A percentile compares a stretch with the other conserved stretches of the same genome.
phyloP scores from a whole-genome alignment of 1,284 basidiomycete species.

The Puccinia triticina region DNA sequence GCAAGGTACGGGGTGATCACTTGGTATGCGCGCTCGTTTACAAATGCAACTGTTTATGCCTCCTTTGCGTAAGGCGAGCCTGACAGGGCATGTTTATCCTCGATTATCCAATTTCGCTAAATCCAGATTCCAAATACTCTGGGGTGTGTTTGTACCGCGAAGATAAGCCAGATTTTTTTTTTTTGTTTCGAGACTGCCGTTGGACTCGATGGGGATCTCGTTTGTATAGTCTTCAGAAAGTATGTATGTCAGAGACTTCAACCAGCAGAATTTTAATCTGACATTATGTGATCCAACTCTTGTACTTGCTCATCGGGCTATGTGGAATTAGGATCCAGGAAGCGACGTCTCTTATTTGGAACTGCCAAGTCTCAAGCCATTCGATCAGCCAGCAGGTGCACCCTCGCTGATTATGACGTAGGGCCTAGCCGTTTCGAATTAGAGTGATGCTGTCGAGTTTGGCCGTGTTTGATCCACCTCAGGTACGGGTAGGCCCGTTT shows the following conservation, averaged over 20 bases:
- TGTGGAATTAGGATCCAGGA: not conserved
- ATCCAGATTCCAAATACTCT: not conserved
- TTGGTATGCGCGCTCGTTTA: not conserved
- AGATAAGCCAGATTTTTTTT: not conserved
- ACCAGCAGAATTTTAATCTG: not conserved
- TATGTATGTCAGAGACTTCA: not conserved
- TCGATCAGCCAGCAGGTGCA: not conserved
- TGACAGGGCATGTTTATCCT: slow-evolving; percentile 7
- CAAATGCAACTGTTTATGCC: not conserved
- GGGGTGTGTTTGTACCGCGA: not conserved
- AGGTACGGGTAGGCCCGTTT: not conserved
- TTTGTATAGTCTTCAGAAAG: not conserved
- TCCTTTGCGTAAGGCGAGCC: not conserved
- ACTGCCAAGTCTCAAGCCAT: not conserved
- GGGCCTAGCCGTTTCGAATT: not conserved
- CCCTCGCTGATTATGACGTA: not conserved
- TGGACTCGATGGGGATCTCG: not conserved
- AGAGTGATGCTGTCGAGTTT: not conserved
- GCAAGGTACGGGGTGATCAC: not conserved
- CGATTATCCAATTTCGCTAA: not conserved
- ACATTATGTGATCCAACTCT: not conserved
- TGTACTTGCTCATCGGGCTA: not conserved
- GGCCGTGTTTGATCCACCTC: not conserved
- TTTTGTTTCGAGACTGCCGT: not conserved
- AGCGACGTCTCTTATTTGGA: not conserved